Evolutionary conservation across 2,329 filamentous ascomycete genomes (phyloP).

Genomic region (Zymoseptoria passerinii): DNA sequence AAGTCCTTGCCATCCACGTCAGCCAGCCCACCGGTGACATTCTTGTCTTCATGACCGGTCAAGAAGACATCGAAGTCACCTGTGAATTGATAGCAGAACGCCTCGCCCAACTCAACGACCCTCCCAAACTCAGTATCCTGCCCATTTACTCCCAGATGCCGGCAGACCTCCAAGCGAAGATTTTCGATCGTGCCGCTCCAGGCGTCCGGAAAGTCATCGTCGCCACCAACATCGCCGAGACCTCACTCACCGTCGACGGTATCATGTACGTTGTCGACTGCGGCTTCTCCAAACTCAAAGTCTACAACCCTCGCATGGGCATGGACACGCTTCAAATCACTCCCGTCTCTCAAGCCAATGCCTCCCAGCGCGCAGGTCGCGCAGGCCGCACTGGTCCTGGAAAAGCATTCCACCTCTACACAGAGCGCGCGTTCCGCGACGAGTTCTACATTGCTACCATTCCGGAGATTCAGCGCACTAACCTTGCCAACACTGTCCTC

Average conservation of each 20-base stretch:
- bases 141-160: conserved; percentile 99
- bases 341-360: conserved; percentile 93
- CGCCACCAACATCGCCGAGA: conserved; percentile 97
- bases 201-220: conserved; percentile 96
- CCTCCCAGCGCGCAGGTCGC: conserved; percentile 84
- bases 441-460: conserved; percentile 96
- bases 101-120: conserved; percentile 81
- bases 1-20: conserved; percentile 90
- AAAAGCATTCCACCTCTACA: conserved; percentile 89
- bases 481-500: conserved; percentile 87
- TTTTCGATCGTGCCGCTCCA: conserved; percentile 83
- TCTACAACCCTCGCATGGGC: conserved; percentile 97
- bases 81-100: conserved; percentile 88
- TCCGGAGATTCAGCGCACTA: conserved; percentile 93
- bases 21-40: conserved; percentile 91
- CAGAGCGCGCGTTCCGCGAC: conserved; percentile 88
- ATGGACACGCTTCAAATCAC: conserved; percentile 99
- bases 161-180: conserved; percentile 92
- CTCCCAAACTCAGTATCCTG: conserved; percentile 85
- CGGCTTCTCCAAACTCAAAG: conserved; percentile 94
- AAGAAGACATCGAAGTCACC: conserved; percentile 96
- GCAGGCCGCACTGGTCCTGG: conserved; percentile 91
- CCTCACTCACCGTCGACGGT: conserved; percentile 92
- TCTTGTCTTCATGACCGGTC: conserved; percentile 97
- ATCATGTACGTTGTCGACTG: conserved; percentile 99